These are phyloP conservation scores for Plasmopara viticola DNA, from an alignment of 352 stramenopile species.

Conservation along the genomic window DNA sequence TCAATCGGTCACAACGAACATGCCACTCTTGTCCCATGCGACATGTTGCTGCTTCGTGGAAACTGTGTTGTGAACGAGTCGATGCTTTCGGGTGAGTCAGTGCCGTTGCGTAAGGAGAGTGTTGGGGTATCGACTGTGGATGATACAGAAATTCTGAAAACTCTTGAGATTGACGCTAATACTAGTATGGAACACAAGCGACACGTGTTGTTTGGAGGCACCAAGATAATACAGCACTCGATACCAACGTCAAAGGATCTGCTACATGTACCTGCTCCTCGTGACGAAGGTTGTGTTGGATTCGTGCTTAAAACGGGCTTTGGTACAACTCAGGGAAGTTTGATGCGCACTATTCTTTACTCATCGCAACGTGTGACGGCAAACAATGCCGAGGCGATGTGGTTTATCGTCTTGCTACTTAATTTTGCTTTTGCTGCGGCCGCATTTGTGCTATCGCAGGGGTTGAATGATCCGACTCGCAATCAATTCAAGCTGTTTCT, in stretches of 20 bases:
- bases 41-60: constrained; percentile 94
- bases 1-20: constrained; percentile 83
- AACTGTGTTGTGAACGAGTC: constrained; percentile 97
- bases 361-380: constrained; percentile 94
- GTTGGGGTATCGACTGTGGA: constrained; percentile 63
- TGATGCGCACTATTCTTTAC: constrained; percentile 98
- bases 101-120: constrained; percentile 96
- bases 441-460: constrained; percentile 88
- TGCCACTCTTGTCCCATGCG: constrained; percentile 87
- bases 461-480: constrained; percentile 83
- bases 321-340: constrained; percentile 94
- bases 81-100: constrained; percentile 97
- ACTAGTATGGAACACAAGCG: constrained; percentile 84
- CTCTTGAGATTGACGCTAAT: constrained; percentile 59
- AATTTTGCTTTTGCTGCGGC: constrained; percentile 93
- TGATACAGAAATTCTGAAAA: constrained; percentile 61
- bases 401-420: constrained; percentile 95
- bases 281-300: constrained; percentile 88
- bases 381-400: constrained; percentile 94
- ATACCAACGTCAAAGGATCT: constrained; percentile 31
- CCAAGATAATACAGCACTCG: constrained; percentile 80
- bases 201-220: constrained; percentile 90
- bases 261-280: constrained; percentile 48
- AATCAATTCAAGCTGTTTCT: constrained; percentile 95
- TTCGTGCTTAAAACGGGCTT: constrained; percentile 98